Evolutionary conservation across 2,329 filamentous ascomycete genomes (phyloP), one percentile per base, ranked within the genome.

Genomic region (Sclerotinia nivalis): DNA sequence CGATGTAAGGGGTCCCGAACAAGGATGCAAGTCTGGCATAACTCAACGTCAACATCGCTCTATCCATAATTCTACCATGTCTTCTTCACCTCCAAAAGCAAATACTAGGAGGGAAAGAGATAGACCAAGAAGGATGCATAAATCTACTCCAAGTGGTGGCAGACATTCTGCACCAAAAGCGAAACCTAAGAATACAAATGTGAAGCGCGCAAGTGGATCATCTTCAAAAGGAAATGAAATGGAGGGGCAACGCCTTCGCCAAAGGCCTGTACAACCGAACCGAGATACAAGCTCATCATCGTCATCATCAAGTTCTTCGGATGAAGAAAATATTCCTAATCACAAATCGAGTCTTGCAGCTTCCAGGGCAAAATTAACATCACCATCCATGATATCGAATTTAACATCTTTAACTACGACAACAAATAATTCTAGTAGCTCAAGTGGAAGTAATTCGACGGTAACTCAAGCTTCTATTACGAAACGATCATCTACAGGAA

Each of bases 391-490:
- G 28, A 68, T 77, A n/a, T 80, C 79, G 3, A 75, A 74, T 40
- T 68, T 78, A 9, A 80, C 79, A 7, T 75, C 73, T 50, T 56
- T 77, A 13, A 76, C 78, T 0, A 75, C 74, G 1, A 72, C 73
- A 34, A 79, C 79, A 2, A 79, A 76, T 67, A 79, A 79, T 15
- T 81, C 81, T 0, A 78, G 78, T 47, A 78, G 78, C 62, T 82
- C 82, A 12, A 82, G 78, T 69, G 80, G 79, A 45, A 83, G 81
- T 71, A 79, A 78, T 70, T 81, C 81, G 12, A 83, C 82, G 4
- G 76, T 82, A 31, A 82, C 80, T 6, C 79, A 78, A 66, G 72
- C 73, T n/a, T 78, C 78, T 15, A 74, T 77, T 12, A 74, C 66
- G 13, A 76, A 73, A 73, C 72, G 70, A 64, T 68, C 69, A 58